A percentile compares a stretch with the other conserved stretches of the same genome.
Evolutionary conservation across 2,329 filamentous ascomycete species (phyloP).

Genomic region (Sporothrix euskadiensis): DNA sequence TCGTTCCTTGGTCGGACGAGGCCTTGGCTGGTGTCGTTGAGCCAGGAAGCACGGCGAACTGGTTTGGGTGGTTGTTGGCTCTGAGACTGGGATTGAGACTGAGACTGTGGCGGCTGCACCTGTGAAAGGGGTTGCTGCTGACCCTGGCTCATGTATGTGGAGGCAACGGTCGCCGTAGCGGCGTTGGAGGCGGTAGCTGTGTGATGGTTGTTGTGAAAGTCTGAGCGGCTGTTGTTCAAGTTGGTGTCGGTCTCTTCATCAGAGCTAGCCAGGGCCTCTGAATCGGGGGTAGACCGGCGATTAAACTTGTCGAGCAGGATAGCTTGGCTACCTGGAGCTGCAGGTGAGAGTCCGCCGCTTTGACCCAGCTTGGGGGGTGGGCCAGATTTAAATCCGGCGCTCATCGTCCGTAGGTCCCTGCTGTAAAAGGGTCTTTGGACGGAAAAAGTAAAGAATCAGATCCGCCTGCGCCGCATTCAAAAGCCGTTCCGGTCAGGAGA

Average conservation of each 20-base stretch:
- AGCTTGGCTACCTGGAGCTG: conserved; percentile 61
- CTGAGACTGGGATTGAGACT: conserved; percentile 15
- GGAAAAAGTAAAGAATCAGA: not conserved
- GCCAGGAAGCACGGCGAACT: conserved; percentile 75
- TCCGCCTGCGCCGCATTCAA: conserved; percentile 29
- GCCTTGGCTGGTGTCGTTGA: conserved; percentile 75
- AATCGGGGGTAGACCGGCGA: conserved; percentile 87
- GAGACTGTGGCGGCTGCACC: conserved; percentile 12
- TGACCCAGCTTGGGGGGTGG: conserved; percentile 55
- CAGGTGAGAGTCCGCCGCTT: conserved; percentile 44
- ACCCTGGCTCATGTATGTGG: conserved; percentile 29
- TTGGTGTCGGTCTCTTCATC: conserved; percentile 81
- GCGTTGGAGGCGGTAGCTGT: not conserved
- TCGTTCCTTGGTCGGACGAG: conserved; percentile 67
- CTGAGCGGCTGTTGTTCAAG: conserved; percentile 47
- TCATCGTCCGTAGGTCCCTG: conserved; percentile 47
- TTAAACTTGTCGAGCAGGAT: conserved; percentile 74
- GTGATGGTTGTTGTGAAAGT: conserved; percentile 32
- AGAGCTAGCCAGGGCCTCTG: conserved; percentile 88
- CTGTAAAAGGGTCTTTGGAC: conserved; percentile 14
- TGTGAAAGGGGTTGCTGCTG: conserved; percentile 18
- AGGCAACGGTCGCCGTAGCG: conserved; percentile 40
- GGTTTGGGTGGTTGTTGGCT: conserved; percentile 55
- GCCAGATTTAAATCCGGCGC: conserved; percentile 53
- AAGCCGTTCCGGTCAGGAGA: conserved; percentile 19